Evolutionary conservation across 768 basidiomycete species (phyloP), one percentile per base, ranked within the genome.

Genomic region (Boletus coccyginus): DNA sequence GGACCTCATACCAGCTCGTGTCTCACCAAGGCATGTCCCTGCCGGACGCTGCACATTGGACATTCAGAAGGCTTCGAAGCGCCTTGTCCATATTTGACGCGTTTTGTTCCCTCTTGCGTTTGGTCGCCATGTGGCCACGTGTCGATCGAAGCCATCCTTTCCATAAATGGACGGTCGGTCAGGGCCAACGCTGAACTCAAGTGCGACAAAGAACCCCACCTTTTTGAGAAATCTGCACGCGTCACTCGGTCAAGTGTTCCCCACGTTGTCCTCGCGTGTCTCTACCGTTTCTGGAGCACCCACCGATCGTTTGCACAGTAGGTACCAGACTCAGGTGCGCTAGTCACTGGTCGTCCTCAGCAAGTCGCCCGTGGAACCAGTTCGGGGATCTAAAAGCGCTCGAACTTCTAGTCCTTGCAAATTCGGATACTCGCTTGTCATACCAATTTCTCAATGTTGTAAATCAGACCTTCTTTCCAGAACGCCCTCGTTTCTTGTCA

Each of bases 11-110:
- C 31, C 32, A 27, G 27, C 27, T 27, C 27, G 6, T 27, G 27
- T 61, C 59, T 32, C 50, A 62, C 42, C 47, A n/a, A 16, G 31
- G 10, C 9, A 4, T 44, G 56, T 50, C 61, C 61, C 56, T 64
- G 46, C 33, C 19, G 2, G 27, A 62, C 16, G 60, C 48, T 49
- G 48, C 44, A 13, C 27, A 27, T 27, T 27, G 27, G 27, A 27
- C 27, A 6, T 27, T 27, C 27, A 27, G 27, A 27, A 27, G 27
- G 27, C 27, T 27, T 27, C 27, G 27, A 27, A 24, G 16, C 46
- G 49, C 10, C 46, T 10, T 27, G 38, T 39, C 47, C 57, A 14
- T 29, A 33, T 52, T 42, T 39, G 59, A 58, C n/a, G 19, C 40
- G 17, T 36, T 13, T 52, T 59, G 40, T 52, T 42, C 9, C 1